Percentiles rank a stretch among this genome's conserved stretches.
These are phyloP conservation scores for Balamuthia mandrillaris DNA, from an alignment of 208 protist genomes.

Conservation along the genomic window DNA sequence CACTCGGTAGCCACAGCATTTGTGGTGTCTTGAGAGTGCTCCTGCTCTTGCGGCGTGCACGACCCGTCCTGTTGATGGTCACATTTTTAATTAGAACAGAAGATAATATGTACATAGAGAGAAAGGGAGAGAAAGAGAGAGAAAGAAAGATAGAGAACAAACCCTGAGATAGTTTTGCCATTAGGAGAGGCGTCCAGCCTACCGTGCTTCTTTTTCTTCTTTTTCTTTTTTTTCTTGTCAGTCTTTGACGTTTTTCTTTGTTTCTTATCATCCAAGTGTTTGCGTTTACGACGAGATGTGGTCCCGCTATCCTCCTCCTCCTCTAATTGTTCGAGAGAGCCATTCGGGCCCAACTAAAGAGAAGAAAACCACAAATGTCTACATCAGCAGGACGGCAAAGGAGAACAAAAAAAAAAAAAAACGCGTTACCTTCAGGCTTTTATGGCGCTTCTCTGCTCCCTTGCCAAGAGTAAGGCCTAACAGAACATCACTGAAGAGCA, in stretches of 20 bases:
- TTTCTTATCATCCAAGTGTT: background rate
- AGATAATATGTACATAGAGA: background rate
- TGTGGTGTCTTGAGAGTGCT: background rate
- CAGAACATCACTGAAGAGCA: too few relatives aligned
- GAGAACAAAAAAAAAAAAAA: too few relatives aligned
- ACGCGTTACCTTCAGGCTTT: too few relatives aligned
- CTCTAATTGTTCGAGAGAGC: background rate
- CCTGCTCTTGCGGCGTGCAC: too few relatives aligned
- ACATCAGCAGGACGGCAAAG: too few relatives aligned
- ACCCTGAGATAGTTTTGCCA: background rate
- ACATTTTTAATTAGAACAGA: too few relatives aligned
- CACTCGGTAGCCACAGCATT: background rate
- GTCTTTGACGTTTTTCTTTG: background rate
- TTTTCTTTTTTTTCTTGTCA: background rate
- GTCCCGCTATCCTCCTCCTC: background rate
- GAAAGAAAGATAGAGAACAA: background rate
- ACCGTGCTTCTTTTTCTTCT: background rate
- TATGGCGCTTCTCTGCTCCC: too few relatives aligned
- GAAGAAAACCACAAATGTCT: background rate
- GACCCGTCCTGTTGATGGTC: too few relatives aligned
- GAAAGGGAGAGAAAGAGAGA: background rate
- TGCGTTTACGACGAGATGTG: too few relatives aligned
- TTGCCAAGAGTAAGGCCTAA: too few relatives aligned
- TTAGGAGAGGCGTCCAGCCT: background rate
- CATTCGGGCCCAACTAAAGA: background rate